Percentiles rank a stretch among this genome's conserved stretches.
Conservation (phyloP, 1,284 basidiomycete genomes). For the Trametes polyzona region DNA sequence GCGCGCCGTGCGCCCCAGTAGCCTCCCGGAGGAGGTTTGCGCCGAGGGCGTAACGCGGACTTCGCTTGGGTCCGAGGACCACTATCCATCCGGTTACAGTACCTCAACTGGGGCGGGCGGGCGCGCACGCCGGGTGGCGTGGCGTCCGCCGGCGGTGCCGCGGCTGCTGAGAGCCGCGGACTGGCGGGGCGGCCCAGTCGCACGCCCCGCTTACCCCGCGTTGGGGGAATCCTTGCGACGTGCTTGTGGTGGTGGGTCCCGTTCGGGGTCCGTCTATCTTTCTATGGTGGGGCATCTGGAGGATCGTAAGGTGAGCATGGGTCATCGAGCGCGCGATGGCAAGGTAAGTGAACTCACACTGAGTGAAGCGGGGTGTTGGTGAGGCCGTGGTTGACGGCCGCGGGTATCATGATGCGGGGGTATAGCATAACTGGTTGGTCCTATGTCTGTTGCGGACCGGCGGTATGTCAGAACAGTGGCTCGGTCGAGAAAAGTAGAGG, state of each 20-base stretch:
- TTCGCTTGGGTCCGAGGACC: no score
- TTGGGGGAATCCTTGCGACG: no score
- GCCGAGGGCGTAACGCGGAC: background rate
- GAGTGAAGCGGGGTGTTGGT: no score
- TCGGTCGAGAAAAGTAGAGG: no score
- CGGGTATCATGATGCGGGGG: no score
- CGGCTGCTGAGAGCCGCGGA: background rate
- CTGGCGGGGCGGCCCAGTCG: background rate
- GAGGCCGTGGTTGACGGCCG: no score
- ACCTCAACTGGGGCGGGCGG: background rate
- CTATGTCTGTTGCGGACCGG: background rate
- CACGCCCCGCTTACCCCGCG: background rate
- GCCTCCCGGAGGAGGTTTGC: background rate
- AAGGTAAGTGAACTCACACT: no score
- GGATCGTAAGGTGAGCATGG: no score
- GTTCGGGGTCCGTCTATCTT: background rate
- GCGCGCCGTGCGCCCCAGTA: background rate
- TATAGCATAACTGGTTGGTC: no score
- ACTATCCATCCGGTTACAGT: background rate
- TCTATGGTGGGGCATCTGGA: background rate
- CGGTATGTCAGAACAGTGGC: background rate
- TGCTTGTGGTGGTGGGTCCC: background rate
- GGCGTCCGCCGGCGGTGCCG: background rate
- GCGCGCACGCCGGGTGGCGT: background rate
- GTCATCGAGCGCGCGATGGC: no score